Percentiles rank a stretch among this genome's conserved stretches.
Evolutionary conservation across 164 flowering plant genomes (phyloP).

Genomic region (Umbellularia californica): DNA sequence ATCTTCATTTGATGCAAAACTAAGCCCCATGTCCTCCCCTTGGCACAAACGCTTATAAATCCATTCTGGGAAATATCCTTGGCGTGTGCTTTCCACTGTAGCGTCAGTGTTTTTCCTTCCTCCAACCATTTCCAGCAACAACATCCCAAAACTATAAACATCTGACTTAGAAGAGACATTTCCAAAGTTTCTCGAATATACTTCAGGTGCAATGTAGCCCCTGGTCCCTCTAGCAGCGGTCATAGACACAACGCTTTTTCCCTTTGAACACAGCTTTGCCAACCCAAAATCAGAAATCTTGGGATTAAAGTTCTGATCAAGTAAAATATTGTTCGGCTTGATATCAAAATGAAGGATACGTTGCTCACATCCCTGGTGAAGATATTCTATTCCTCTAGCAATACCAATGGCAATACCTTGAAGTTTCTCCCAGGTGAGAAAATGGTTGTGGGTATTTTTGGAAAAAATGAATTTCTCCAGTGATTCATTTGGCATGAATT

Average conservation of each 20-base stretch:
- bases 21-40: background rate
- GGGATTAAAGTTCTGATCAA: constrained; percentile 8
- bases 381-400: constrained; percentile 8
- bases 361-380: constrained; percentile 12
- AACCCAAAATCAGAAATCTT: constrained; percentile 15
- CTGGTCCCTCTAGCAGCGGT: constrained; percentile 1
- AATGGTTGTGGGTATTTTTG: background rate
- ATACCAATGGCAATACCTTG: constrained; percentile 7
- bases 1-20: background rate
- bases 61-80: constrained; percentile 8
- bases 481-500: constrained; percentile 8
- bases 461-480: constrained; percentile 5
- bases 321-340: constrained; percentile 6
- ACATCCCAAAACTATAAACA: constrained; percentile 11
- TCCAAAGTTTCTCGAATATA: constrained; percentile 8
- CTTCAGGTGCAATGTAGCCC: constrained; percentile 14
- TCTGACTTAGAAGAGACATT: constrained; percentile 5
- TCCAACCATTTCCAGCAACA: constrained; percentile 12
- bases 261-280: constrained; percentile 5
- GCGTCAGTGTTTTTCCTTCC: background rate
- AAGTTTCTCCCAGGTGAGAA: background rate
- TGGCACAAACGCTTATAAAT: background rate
- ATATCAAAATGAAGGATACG: constrained; percentile 16
- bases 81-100: background rate
- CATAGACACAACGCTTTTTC: background rate